Conservation (phyloP, 176 grass and related monocot genomes). For the Zoysia pacifica region DNA sequence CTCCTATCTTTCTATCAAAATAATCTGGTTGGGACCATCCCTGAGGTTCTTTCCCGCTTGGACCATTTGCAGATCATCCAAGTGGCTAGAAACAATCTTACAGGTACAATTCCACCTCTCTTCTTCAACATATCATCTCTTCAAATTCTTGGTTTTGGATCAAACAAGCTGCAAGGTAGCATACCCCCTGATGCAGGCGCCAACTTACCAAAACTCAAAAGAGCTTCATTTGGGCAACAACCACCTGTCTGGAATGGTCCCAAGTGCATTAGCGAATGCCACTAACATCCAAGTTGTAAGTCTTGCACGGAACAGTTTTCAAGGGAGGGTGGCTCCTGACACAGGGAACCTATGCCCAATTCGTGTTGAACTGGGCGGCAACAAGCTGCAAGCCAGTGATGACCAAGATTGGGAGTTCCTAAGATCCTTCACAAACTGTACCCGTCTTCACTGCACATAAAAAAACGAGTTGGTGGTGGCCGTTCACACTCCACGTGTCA, state of each 20-base stretch:
- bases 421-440: conserved; percentile 35
- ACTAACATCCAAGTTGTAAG: background rate
- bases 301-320: conserved; percentile 13
- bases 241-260: conserved; percentile 20
- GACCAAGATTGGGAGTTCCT: conserved; percentile 36
- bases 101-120: background rate
- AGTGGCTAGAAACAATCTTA: conserved; percentile 18
- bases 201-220: background rate
- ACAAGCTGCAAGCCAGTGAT: conserved; percentile 15
- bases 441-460: background rate
- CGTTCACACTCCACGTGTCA: no score
- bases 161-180: conserved; percentile 33
- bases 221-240: conserved; percentile 26
- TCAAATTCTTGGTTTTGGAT: background rate
- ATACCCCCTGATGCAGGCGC: background rate
- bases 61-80: background rate
- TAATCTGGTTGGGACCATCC: conserved; percentile 12
- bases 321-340: conserved; percentile 20
- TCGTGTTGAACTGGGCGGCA: background rate
- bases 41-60: conserved; percentile 24
- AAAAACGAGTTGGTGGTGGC: no score
- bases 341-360: conserved; percentile 30
- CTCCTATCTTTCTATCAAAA: background rate
- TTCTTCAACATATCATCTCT: conserved; percentile 44
- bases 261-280: conserved; percentile 14